These are phyloP conservation scores for Canavalia ensiformis DNA, from an alignment of 306 rosid genomes.

Conservation along the genomic window DNA sequence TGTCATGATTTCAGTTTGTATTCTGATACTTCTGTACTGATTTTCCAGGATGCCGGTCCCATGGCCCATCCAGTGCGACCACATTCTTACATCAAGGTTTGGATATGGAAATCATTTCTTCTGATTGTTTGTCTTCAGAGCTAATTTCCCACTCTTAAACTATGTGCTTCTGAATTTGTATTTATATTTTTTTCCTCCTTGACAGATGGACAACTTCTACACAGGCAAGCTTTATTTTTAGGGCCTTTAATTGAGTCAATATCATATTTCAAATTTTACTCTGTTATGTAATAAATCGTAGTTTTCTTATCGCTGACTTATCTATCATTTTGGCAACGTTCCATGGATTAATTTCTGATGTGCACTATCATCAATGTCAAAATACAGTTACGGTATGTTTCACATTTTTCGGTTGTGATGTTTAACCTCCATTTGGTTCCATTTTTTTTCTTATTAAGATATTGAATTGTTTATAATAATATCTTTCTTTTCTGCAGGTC, in stretches of 20 bases:
- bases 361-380: slow-evolving; percentile 58
- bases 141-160: background rate
- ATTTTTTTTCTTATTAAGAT: slow-evolving; percentile 33
- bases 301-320: slow-evolving; percentile 51
- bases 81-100: slow-evolving; percentile 98
- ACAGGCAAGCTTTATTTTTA: slow-evolving; percentile 70
- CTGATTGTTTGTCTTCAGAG: slow-evolving; percentile 30
- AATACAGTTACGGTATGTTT: slow-evolving; percentile 93
- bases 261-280: slow-evolving; percentile 35
- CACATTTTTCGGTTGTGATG: slow-evolving; percentile 23
- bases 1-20: slow-evolving; percentile 22
- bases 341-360: slow-evolving; percentile 54
- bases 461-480: slow-evolving; percentile 49
- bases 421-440: slow-evolving; percentile 14
- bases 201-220: slow-evolving; percentile 99
- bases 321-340: slow-evolving; percentile 51
- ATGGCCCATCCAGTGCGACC: slow-evolving; percentile 99
- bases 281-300: slow-evolving; percentile 26
- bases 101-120: slow-evolving; percentile 45
- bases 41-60: slow-evolving; percentile 94
- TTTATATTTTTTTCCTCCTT: slow-evolving; percentile 47
- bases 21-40: slow-evolving; percentile 43
- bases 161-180: slow-evolving; percentile 42
- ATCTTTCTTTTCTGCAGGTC: slow-evolving; percentile 71
- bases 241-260: slow-evolving; percentile 35